phyloP scores from a whole-genome alignment of 2,329 filamentous ascomycete genomes.

The Beauveria bassiana region DNA sequence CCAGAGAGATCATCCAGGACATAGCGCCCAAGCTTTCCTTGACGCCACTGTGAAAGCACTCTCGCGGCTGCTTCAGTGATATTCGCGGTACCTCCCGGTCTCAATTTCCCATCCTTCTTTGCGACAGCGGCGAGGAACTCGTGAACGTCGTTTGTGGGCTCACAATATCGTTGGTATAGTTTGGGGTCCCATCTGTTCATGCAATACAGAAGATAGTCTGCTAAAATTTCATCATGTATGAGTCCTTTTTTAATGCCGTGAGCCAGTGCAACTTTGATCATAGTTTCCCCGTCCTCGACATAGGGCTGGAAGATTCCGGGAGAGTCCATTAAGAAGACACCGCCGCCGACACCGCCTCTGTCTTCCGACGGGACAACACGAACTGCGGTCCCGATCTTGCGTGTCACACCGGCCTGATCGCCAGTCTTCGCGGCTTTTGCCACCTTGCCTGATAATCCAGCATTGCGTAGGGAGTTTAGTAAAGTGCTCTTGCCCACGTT shows the following conservation, averaged over 20 bases:
- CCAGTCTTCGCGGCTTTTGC: conserved; percentile 74
- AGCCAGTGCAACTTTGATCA: conserved; percentile 91
- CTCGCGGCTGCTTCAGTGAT: conserved; percentile 68
- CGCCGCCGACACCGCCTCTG: conserved; percentile 39
- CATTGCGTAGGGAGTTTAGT: conserved; percentile 74
- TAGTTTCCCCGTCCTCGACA: conserved; percentile 72
- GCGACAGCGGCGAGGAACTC: conserved; percentile 66
- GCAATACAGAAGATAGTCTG: conserved; percentile 83
- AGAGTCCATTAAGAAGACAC: conserved; percentile 82
- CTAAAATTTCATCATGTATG: conserved; percentile 67
- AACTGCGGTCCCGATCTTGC: conserved; percentile 75
- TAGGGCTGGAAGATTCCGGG: conserved; percentile 95
- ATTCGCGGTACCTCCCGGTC: conserved; percentile 63
- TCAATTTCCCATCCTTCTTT: conserved; percentile 64
- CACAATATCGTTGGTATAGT: conserved; percentile 54
- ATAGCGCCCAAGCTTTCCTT: conserved; percentile 67
- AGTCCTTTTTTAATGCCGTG: conserved; percentile 87
- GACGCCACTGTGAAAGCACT: conserved; percentile 75
- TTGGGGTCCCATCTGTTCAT: conserved; percentile 61
- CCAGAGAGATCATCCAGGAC: conserved; percentile 68
- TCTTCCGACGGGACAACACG: conserved; percentile 54
- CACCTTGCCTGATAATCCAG: conserved; percentile 43
- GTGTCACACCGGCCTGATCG: conserved; percentile 79
- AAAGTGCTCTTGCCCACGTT: conserved; percentile 95
- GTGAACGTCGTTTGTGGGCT: conserved; percentile 78